Conservation (phyloP, 495 filamentous ascomycete species). For the Podospora appendiculata region DNA sequence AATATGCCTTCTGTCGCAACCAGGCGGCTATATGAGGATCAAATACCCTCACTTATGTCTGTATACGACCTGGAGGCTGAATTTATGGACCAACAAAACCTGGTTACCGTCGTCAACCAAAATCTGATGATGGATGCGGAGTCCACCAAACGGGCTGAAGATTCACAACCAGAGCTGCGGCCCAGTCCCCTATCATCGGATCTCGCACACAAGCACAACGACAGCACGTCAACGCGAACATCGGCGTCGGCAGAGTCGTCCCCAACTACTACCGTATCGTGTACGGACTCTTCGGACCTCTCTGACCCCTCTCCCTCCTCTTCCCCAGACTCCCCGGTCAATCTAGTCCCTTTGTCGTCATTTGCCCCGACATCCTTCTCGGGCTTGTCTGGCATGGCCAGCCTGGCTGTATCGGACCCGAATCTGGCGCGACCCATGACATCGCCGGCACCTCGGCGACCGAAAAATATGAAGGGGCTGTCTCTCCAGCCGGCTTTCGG, state of each 20-base stretch:
- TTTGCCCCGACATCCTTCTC: conserved; percentile 43
- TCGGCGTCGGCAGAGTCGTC: conserved; percentile 90
- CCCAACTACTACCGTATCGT: conserved; percentile 91
- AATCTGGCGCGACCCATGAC: conserved; percentile 45
- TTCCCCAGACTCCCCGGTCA: conserved; percentile 78
- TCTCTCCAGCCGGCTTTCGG: conserved; percentile 72
- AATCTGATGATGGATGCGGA: conserved; percentile 33
- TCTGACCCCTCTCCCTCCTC: conserved; percentile 90
- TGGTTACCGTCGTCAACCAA: conserved; percentile 37
- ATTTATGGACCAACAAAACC: conserved; percentile 32
- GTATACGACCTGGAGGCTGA: conserved; percentile 51
- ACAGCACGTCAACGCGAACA: conserved; percentile 68
- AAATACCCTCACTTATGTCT: conserved; percentile 67
- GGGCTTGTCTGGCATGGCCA: conserved; percentile 36
- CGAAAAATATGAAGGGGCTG: conserved; percentile 87
- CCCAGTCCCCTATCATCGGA: conserved; percentile 29
- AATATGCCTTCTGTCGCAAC: conserved; percentile 49
- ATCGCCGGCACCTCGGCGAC: conserved; percentile 66
- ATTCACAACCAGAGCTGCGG: conserved; percentile 25
- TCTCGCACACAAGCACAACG: conserved; percentile 47
- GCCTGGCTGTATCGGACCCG: conserved; percentile 31
- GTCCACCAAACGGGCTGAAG: conserved; percentile 17
- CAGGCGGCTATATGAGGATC: conserved; percentile 51
- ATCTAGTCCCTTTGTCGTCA: conserved; percentile 49
- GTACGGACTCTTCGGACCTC: conserved; percentile 76